Conservation (phyloP, 2,329 filamentous ascomycete species). For the Alternaria solani region DNA sequence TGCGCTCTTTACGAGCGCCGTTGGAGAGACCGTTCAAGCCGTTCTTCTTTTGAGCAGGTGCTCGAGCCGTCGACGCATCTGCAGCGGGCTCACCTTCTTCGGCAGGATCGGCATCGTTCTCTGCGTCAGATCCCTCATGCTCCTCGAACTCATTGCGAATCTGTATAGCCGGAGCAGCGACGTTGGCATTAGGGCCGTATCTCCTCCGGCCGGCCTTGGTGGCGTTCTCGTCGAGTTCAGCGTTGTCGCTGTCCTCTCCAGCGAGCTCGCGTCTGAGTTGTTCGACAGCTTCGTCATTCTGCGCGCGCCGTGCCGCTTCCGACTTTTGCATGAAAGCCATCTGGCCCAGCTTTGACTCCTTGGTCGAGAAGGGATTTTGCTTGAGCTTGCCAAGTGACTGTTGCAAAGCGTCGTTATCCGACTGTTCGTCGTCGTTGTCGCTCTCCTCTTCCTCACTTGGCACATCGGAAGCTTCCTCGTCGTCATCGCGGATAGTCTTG, state of each 20-base stretch:
- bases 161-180: slow-evolving; percentile 41
- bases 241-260: slow-evolving; percentile 64
- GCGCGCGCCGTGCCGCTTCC: slow-evolving; percentile 77
- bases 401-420: slow-evolving; percentile 52
- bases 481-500: slow-evolving; percentile 62
- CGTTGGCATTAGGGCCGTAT: slow-evolving; percentile 65
- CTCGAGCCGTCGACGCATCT: slow-evolving; percentile 17
- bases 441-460: slow-evolving; percentile 60
- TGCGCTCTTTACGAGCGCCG: slow-evolving; percentile 21
- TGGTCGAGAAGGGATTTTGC: slow-evolving; percentile 63
- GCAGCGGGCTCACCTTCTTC: slow-evolving; percentile 31
- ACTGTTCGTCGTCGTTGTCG: slow-evolving; percentile 69
- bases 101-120: slow-evolving; percentile 33
- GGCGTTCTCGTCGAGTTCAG: slow-evolving; percentile 62
- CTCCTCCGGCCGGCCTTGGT: slow-evolving; percentile 72
- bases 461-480: slow-evolving; percentile 56
- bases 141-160: slow-evolving; percentile 68
- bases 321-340: slow-evolving; percentile 97
- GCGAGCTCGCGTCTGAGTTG: slow-evolving; percentile 72
- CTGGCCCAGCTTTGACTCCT: slow-evolving; percentile 71
- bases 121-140: slow-evolving; percentile 59
- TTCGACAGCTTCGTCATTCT: slow-evolving; percentile 76
- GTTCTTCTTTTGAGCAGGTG: slow-evolving; percentile 17
- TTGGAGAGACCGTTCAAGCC: slow-evolving; percentile 24
- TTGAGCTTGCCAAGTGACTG: slow-evolving; percentile 50